Base-by-base conservation (phyloP, 78 protist species). In the Dictyostelium citrinum region DNA sequence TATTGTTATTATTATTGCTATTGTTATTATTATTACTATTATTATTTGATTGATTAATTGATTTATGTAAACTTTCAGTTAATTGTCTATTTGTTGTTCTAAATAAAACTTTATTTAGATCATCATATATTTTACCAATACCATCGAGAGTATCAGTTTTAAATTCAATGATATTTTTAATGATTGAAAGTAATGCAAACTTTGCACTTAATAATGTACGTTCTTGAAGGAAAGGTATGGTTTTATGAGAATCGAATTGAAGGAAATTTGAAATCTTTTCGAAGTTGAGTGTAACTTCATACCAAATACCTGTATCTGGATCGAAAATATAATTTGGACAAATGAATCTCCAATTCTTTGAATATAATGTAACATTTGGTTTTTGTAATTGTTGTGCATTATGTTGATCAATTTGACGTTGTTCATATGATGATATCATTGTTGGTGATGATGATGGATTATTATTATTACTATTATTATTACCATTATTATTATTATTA, bases 241-340 rank as follows among this genome's bases (percentile, higher is more conserved):
- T 88, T 83, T 88, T 88, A 29, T 88, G 81, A 4, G 85, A 27
- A 61, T 88, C 93, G 17, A 88, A 81, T 64, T 88, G 93, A 72
- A 90, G 60, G 64, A 83, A 83, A 60, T 90, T 74, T 8, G 91
- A 80, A 29, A 90, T 45, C 41, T 90, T 83, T 43, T 83, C 91
- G 35, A 49, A 83, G 22, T 90, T 90, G 7, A 90, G n/a, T 17
- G 81, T 55, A 1, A 90, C 91, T 46, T 83, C 91, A 61, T 31
- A 90, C 88, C 82, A 83, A 41, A 81, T 31, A n/a, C 95, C 95
- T 11, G 71, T 27, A 16, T n/a, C 71, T 39, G 58, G 58, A 22
- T 90, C 95, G 22, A 37, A 83, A 45, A 90, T 90, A 39, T 90
- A 90, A 22, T 83, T 55, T 39, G 95, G 95, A 72, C 45, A 31